Percentiles rank a stretch among this genome's conserved stretches.
phyloP scores from a whole-genome alignment of 2,329 filamentous ascomycete genomes.

The Pseudodiploospora longispora region DNA sequence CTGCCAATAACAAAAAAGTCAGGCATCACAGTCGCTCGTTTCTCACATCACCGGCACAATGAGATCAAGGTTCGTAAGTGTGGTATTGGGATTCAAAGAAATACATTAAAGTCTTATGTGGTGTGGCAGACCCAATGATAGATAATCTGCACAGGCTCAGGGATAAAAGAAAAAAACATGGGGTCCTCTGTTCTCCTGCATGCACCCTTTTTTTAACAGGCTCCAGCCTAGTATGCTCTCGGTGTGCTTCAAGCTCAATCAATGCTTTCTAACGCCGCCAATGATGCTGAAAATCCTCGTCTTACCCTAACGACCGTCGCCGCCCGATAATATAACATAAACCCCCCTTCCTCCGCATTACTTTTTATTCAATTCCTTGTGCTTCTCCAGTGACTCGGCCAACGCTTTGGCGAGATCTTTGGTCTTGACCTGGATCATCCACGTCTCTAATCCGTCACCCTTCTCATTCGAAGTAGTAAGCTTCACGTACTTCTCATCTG shows the following conservation, averaged over 20 bases:
- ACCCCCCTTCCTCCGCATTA: conserved; percentile 18
- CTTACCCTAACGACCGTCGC: neutral
- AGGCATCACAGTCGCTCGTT: too few species aligned
- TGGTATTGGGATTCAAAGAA: too few species aligned
- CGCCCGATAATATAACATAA: neutral
- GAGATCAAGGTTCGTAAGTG: too few species aligned
- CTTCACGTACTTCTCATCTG: conserved; percentile 52
- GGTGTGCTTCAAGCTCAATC: conserved; percentile 4
- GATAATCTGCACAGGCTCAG: too few species aligned
- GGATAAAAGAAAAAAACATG: too few species aligned
- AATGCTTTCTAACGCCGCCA: conserved; percentile 13
- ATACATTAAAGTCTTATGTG: too few species aligned
- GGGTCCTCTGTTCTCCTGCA: too few species aligned
- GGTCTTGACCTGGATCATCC: conserved; percentile 65
- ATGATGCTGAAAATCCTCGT: conserved; percentile 10
- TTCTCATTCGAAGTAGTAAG: conserved; percentile 48
- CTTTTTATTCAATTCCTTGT: conserved; percentile 50
- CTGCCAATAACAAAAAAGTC: too few species aligned
- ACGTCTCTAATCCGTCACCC: conserved; percentile 56
- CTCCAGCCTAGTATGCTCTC: conserved; percentile 1
- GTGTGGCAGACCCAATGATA: too few species aligned
- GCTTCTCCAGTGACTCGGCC: conserved; percentile 40
- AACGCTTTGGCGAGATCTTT: conserved; percentile 48
- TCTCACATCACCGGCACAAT: too few species aligned
- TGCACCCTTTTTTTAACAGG: conserved; percentile 4